Evolutionary conservation across 2,329 filamentous ascomycete species (phyloP).

Genomic region (Cordyceps tenuipes): DNA sequence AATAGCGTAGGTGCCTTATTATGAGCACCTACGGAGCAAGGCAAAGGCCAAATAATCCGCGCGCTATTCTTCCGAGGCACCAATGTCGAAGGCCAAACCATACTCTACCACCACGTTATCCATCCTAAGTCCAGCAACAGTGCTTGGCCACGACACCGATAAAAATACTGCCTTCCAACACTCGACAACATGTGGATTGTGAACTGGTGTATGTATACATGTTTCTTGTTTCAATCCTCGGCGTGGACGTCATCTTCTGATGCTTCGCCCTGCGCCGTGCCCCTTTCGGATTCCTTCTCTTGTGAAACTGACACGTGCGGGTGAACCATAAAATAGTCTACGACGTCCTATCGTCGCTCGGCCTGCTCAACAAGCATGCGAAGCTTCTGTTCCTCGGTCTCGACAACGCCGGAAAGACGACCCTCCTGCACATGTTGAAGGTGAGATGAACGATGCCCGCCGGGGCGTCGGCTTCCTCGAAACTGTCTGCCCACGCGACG

Average conservation of each 20-base stretch:
- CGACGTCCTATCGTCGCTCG: constrained; percentile 79
- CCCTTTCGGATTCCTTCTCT: not conserved
- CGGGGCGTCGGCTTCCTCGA: not conserved
- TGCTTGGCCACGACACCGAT: not conserved
- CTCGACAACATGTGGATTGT: constrained; percentile 69
- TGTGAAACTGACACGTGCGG: constrained; percentile 24
- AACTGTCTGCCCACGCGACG: not conserved
- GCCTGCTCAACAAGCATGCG: constrained; percentile 89
- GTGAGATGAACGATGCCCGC: constrained; percentile 38
- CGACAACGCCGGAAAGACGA: constrained; percentile 93
- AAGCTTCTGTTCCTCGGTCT: constrained; percentile 91
- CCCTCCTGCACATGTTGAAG: constrained; percentile 92
- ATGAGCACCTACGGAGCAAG: too few species aligned
- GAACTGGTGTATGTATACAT: constrained; percentile 73
- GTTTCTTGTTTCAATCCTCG: not conserved
- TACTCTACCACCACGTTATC: constrained; percentile 9
- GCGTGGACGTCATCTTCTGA: not conserved
- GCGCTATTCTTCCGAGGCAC: constrained; percentile 10
- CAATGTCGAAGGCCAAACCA: not conserved
- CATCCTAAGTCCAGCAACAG: not conserved
- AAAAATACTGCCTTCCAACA: not conserved
- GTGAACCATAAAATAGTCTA: constrained; percentile 48
- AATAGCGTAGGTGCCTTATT: too few species aligned
- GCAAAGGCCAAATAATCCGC: constrained; percentile 9
- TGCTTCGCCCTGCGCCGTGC: not conserved